These are phyloP conservation scores for Shiraia sp. DNA, from an alignment of 2,329 filamentous ascomycete species.

Conservation along the genomic window DNA sequence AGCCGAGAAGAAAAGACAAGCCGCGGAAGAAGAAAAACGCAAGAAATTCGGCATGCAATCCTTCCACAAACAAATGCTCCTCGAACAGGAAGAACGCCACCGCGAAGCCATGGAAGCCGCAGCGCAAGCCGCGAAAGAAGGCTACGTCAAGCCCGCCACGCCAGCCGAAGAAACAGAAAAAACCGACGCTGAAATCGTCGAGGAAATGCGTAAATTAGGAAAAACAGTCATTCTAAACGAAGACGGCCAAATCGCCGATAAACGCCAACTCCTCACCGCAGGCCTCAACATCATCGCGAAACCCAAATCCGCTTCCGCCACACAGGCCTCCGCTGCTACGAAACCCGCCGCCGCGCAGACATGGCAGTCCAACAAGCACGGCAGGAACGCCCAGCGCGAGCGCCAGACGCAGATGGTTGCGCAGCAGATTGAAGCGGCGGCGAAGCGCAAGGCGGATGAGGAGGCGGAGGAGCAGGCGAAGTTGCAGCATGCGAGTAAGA, in stretches of 20 bases:
- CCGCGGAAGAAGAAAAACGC: constrained; percentile 67
- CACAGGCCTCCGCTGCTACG: constrained; percentile 19
- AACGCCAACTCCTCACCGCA: constrained; percentile 75
- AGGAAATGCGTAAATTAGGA: constrained; percentile 67
- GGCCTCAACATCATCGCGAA: constrained; percentile 74
- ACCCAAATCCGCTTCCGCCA: constrained; percentile 54
- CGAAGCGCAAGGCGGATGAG: constrained; percentile 71
- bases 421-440: constrained; percentile 72
- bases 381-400: constrained; percentile 70
- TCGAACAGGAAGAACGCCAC: constrained; percentile 71
- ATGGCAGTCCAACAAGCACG: constrained; percentile 32
- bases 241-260: constrained; percentile 81
- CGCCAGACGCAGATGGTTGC: constrained; percentile 79
- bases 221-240: constrained; percentile 74
- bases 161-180: constrained; percentile 39
- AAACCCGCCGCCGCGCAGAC: constrained; percentile 7
- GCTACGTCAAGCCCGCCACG: constrained; percentile 33
- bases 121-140: constrained; percentile 46
- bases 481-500: constrained; percentile 70
- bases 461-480: constrained; percentile 68
- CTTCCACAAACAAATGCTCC: constrained; percentile 76
- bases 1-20: constrained; percentile 69
- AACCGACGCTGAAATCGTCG: constrained; percentile 66
- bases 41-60: constrained; percentile 72
- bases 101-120: constrained; percentile 71